A percentile compares a stretch with the other conserved stretches of the same genome.
These are phyloP conservation scores for Fusarium brevicatenulatum DNA, from an alignment of 2,329 filamentous ascomycete species.

Conservation along the genomic window DNA sequence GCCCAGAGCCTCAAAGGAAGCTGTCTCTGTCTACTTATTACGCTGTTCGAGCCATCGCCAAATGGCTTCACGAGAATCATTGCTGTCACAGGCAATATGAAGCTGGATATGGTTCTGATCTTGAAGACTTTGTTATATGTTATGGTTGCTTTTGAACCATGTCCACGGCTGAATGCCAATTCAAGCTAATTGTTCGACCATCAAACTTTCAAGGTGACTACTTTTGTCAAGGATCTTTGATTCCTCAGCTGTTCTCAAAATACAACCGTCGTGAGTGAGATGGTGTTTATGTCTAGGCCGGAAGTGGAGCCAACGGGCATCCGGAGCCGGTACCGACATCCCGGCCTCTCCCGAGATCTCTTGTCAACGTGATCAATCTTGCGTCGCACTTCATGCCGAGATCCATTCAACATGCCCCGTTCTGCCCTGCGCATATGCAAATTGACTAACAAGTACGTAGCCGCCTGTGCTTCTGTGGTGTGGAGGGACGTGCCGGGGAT, in stretches of 20 bases:
- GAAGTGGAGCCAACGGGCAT: conserved; percentile 14
- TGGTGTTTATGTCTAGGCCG: background rate
- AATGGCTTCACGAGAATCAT: conserved; percentile 1
- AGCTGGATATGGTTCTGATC: background rate
- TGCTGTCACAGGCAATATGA: background rate
- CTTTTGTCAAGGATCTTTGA: background rate
- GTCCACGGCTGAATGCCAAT: background rate
- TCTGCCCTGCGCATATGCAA: background rate
- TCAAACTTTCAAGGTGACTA: background rate
- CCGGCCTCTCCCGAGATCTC: conserved; percentile 31
- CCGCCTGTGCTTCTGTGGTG: background rate
- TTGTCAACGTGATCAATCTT: conserved; percentile 26
- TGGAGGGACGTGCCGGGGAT: background rate
- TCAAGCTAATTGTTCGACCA: conserved; percentile 3
- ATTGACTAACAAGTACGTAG: background rate
- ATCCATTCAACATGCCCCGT: conserved; percentile 1
- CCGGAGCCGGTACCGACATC: conserved; percentile 30
- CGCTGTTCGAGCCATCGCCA: background rate
- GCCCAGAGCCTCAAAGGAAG: background rate
- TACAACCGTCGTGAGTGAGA: conserved; percentile 11
- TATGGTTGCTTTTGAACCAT: background rate
- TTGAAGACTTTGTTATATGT: background rate
- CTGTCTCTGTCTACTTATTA: background rate
- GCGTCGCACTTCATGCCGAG: conserved; percentile 21
- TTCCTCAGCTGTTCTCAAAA: conserved; percentile 3